Conservation (phyloP, 2,329 filamentous ascomycete genomes). For the Ceratocystis alfenasii region DNA sequence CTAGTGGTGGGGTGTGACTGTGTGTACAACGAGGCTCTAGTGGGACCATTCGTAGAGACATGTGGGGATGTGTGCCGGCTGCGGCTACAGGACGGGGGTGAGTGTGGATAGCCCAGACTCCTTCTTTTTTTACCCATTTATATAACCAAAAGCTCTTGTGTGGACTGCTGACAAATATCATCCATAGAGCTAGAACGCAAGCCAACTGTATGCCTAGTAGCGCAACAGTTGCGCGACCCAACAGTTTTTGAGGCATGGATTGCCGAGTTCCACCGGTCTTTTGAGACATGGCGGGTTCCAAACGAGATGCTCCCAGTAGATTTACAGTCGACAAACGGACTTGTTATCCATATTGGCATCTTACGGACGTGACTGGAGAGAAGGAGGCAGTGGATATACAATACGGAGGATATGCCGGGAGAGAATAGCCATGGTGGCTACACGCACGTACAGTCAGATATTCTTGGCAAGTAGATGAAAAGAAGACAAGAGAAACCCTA, state of each 20-base stretch:
- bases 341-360: slow-evolving; percentile 69
- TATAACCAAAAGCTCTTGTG: too few relatives aligned
- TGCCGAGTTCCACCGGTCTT: slow-evolving; percentile 50
- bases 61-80: slow-evolving; percentile 63
- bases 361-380: slow-evolving; percentile 32
- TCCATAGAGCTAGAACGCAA: slow-evolving; percentile 21
- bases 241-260: slow-evolving; percentile 81
- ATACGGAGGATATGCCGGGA: neutral
- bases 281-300: slow-evolving; percentile 65
- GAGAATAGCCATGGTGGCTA: neutral
- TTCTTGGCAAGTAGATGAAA: neutral
- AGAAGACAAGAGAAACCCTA: neutral
- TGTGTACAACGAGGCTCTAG: slow-evolving; percentile 83
- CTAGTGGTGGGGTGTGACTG: slow-evolving; percentile 79
- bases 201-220: slow-evolving; percentile 65
- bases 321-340: slow-evolving; percentile 56
- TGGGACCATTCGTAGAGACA: slow-evolving; percentile 69
- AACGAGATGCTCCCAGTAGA: slow-evolving; percentile 48
- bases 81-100: slow-evolving; percentile 28
- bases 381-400: neutral
- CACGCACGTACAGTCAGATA: neutral
- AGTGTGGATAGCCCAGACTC: neutral
- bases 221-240: slow-evolving; percentile 75
- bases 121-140: too few relatives aligned
- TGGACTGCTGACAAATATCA: neutral